phyloP scores from a whole-genome alignment of 257 asterid species.

The Anisodus acutangulus region DNA sequence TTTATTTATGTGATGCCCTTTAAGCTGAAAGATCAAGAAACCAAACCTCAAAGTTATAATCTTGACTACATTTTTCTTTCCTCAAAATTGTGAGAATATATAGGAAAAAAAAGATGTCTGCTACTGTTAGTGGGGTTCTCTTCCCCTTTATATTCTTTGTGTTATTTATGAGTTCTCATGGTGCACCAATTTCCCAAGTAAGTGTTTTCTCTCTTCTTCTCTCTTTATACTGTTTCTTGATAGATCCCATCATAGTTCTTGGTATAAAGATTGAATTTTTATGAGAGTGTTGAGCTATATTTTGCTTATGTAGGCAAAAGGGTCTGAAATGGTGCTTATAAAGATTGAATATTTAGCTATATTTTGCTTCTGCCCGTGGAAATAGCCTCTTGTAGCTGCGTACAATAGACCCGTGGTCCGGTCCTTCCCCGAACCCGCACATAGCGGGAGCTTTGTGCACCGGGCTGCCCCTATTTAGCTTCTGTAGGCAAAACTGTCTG shows the following conservation, averaged over 20 bases:
- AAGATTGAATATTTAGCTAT: neutral
- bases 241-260: conserved; percentile 45
- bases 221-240: neutral
- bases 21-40: conserved; percentile 24
- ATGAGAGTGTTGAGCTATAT: neutral
- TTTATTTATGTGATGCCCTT: conserved; percentile 31
- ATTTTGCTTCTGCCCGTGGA: neutral
- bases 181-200: conserved; percentile 44
- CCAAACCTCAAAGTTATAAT: neutral
- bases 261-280: neutral
- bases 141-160: conserved; percentile 47
- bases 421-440: no score
- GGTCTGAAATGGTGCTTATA: neutral
- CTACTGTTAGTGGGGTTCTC: conserved; percentile 45
- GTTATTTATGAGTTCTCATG: conserved; percentile 42
- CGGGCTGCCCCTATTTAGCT: neutral
- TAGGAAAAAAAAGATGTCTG: conserved; percentile 43
- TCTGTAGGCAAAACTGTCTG: neutral
- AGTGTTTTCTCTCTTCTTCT: conserved; percentile 32
- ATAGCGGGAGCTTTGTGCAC: no score
- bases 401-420: no score
- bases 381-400: no score
- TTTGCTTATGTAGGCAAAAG: neutral
- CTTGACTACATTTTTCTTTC: neutral
- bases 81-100: neutral